These are phyloP conservation scores for Prunus dulcis DNA, from an alignment of 306 rosid genomes.

Conservation along the genomic window DNA sequence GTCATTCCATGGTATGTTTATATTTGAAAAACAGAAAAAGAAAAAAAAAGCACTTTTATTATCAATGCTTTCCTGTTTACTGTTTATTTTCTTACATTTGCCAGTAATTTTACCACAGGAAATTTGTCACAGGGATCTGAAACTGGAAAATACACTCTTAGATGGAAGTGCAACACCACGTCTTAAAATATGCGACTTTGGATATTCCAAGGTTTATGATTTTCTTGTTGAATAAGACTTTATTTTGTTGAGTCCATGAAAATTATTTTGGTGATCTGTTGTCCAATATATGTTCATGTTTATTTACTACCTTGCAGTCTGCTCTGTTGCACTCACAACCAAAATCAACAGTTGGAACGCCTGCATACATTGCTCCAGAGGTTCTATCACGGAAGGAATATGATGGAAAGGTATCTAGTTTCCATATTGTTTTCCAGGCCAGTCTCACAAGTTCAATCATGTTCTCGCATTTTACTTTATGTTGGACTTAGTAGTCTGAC, in stretches of 20 bases:
- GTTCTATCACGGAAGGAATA: conserved; percentile 71
- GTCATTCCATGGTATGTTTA: conserved; percentile 73
- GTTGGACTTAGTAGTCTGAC: not conserved
- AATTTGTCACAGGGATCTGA: conserved; percentile 96
- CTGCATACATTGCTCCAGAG: conserved; percentile 95
- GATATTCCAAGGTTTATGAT: conserved; percentile 79
- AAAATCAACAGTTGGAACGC: conserved; percentile 91
- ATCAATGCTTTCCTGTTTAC: not conserved
- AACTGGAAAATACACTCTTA: conserved; percentile 84
- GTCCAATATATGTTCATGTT: not conserved
- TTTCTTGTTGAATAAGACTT: conserved; percentile 4
- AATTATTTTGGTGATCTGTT: not conserved
- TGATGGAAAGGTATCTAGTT: conserved; percentile 75
- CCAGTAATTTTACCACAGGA: conserved; percentile 39
- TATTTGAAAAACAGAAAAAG: not conserved
- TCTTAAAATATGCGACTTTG: conserved; percentile 91
- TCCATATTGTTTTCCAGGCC: not conserved
- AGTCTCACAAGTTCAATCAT: not conserved
- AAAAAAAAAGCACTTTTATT: not conserved
- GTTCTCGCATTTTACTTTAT: not conserved
- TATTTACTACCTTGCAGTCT: conserved; percentile 46
- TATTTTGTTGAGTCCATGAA: not conserved
- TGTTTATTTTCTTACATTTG: conserved; percentile 1
- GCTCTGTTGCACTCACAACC: conserved; percentile 84
- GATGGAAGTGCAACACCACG: conserved; percentile 82